Base-by-base conservation (phyloP, 2,329 filamentous ascomycete genomes). In the Curvularia sp. region DNA sequence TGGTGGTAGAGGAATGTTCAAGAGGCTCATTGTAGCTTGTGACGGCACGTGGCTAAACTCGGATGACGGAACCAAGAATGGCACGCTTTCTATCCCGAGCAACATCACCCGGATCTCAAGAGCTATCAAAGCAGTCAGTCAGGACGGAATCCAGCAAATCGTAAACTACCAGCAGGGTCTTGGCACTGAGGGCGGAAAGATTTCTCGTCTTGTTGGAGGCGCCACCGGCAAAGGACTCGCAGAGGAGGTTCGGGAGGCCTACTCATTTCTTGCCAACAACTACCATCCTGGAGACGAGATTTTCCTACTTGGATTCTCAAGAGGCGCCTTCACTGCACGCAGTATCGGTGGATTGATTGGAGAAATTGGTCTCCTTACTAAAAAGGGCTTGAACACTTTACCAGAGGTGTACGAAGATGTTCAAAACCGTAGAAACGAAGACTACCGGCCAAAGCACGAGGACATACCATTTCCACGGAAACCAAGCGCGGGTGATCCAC, bases 231-330 rank as follows among this genome's bases (percentile, higher is more conserved):
- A 79, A 62, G 80, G 81, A 5, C 72, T 83, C 9, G 71, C 73
- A 3, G 80, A 83, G 32, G 80, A 81, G 46, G 79, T 84, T 3
- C 74, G 80, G 12, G 78, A 82, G 68, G 79, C 75, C 0, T 83
- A 85, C 52, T 77, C 77, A 6, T 85, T 84, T 65, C 70, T 85
- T 1, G 77, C 80, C n/a, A 81, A 81, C 54, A 85, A 85, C 68
- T 85, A 81, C 63, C 72, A 78, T n/a, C 77, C 77, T 0, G 83
- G 82, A 53, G 80, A 82, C 56, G 79, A 80, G 18, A 80, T 82
- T 42, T 82, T 81, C 59, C 67, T 82, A 8, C 62, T 82, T 3
- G 80, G 80, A 1, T 82, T 82, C 61, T 81, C 79, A 2, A 68
- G 80, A 49, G 80, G 80, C 18, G 80, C 80, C 2, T 82, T 78